Evolutionary conservation across 805 yeast species (phyloP).

Genomic region (Yarrowia alimentaria): DNA sequence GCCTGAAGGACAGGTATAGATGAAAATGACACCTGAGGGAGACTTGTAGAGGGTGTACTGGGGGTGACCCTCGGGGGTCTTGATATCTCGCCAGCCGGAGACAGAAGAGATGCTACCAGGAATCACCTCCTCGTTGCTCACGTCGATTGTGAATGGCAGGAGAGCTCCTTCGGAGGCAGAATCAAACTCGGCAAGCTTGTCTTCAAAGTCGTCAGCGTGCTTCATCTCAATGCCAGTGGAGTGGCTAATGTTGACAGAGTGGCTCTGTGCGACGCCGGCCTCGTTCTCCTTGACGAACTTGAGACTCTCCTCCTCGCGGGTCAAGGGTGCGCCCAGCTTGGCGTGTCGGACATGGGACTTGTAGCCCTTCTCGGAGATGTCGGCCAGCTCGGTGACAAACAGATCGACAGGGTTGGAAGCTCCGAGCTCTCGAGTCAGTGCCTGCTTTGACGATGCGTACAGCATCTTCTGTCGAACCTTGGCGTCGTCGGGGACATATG

Average conservation of each 20-base stretch:
- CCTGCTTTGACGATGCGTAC: constrained; percentile 85
- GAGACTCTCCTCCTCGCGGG: constrained; percentile 57
- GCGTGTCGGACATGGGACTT: constrained; percentile 43
- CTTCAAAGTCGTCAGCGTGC: constrained; percentile 11
- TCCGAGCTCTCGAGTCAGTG: constrained; percentile 74
- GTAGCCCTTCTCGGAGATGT: constrained; percentile 53
- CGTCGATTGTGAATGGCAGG: constrained; percentile 17
- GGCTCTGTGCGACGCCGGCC: constrained; percentile 12
- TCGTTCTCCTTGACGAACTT: constrained; percentile 35
- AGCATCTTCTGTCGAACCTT: constrained; percentile 84
- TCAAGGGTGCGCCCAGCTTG: constrained; percentile 48
- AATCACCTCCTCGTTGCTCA: constrained; percentile 21
- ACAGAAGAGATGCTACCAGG: constrained; percentile 3
- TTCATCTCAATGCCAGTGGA: constrained; percentile 11
- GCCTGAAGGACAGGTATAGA: constrained; percentile 87
- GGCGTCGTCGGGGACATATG: constrained; percentile 84
- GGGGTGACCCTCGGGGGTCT: constrained; percentile 20
- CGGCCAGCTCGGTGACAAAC: constrained; percentile 57
- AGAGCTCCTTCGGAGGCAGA: constrained; percentile 15
- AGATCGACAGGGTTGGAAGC: constrained; percentile 51
- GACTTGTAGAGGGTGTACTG: constrained; percentile 26
- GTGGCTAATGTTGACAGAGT: constrained; percentile 14
- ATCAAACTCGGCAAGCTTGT: not conserved
- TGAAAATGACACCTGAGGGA: constrained; percentile 48
- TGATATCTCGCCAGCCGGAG: constrained; percentile 21